A percentile compares a stretch with the other conserved stretches of the same genome.
Evolutionary conservation across 371 early-diverging fungal species (phyloP).

Genomic region (Zancudomyces culisetae): DNA sequence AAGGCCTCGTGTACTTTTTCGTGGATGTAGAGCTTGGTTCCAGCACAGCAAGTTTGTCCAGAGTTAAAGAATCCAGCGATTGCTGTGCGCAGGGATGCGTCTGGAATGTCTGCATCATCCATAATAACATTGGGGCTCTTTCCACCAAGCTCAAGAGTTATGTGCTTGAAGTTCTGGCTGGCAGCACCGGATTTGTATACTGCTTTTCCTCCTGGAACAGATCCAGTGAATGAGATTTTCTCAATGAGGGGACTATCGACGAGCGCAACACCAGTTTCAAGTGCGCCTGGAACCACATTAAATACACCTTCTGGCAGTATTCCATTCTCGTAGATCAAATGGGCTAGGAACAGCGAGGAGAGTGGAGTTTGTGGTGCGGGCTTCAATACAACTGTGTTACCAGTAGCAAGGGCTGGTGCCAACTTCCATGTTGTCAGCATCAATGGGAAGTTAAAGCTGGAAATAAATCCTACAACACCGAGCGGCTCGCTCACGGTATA

Average conservation of each 20-base stretch:
- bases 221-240: slow-evolving; percentile 70
- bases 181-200: slow-evolving; percentile 51
- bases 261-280: slow-evolving; percentile 58
- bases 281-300: slow-evolving; percentile 56
- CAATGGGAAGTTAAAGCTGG: slow-evolving; percentile 67
- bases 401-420: slow-evolving; percentile 62
- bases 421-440: slow-evolving; percentile 65
- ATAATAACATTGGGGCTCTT: slow-evolving; percentile 65
- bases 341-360: slow-evolving; percentile 29
- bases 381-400: slow-evolving; percentile 41
- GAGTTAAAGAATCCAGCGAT: slow-evolving; percentile 66
- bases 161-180: slow-evolving; percentile 51
- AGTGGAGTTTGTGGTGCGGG: slow-evolving; percentile 48
- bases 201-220: slow-evolving; percentile 55
- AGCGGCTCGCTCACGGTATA: slow-evolving; percentile 59
- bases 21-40: slow-evolving; percentile 54
- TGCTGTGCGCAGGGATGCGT: slow-evolving; percentile 49
- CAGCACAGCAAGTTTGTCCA: slow-evolving; percentile 73
- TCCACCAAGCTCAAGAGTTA: slow-evolving; percentile 78
- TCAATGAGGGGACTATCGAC: slow-evolving; percentile 30
- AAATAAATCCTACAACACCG: slow-evolving; percentile 63
- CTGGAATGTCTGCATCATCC: slow-evolving; percentile 46
- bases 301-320: slow-evolving; percentile 41
- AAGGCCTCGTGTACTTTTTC: slow-evolving; percentile 42
- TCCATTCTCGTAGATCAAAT: slow-evolving; percentile 24